Evolutionary conservation across 2,329 filamentous ascomycete genomes (phyloP).

Genomic region (Grosmannia clavigera): DNA sequence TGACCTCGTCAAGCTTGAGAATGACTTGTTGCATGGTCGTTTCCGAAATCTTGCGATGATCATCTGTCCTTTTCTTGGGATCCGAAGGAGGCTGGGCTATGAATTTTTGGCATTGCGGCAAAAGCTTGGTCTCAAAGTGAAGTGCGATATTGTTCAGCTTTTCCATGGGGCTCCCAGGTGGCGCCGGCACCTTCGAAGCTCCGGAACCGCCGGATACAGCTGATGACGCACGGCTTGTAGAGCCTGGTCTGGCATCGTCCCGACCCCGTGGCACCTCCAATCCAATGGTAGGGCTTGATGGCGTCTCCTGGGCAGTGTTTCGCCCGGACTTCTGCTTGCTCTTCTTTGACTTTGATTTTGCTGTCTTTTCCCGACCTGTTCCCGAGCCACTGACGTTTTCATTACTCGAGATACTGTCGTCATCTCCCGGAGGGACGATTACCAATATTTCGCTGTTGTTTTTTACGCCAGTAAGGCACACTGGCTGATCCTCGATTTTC

Average conservation of each 20-base stretch:
- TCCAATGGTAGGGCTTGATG: conserved; percentile 20
- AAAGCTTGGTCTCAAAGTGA: conserved; percentile 50
- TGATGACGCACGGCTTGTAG: neutral
- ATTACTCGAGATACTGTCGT: conserved; percentile 22
- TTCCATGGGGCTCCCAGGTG: conserved; percentile 34
- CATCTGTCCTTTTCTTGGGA: conserved; percentile 54
- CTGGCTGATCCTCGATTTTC: conserved; percentile 47
- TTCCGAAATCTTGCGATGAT: conserved; percentile 64
- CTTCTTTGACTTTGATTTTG: conserved; percentile 23
- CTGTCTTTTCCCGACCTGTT: conserved; percentile 16
- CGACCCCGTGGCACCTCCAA: conserved; percentile 20
- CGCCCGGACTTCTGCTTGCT: conserved; percentile 27
- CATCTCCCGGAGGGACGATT: conserved; percentile 38
- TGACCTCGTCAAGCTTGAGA: conserved; percentile 64
- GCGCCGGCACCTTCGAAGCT: conserved; percentile 20
- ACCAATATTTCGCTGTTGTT: conserved; percentile 50
- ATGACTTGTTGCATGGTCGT: conserved; percentile 64
- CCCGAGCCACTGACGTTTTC: conserved; percentile 11
- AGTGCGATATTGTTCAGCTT: conserved; percentile 54
- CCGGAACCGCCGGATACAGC: conserved; percentile 9
- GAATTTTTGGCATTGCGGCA: conserved; percentile 54
- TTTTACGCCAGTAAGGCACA: conserved; percentile 49
- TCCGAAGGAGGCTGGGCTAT: conserved; percentile 51
- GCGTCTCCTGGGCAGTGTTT: conserved; percentile 25
- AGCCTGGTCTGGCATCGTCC: conserved; percentile 14